Evolutionary conservation across 2,329 filamentous ascomycete species (phyloP), one percentile per base, ranked within the genome.

Genomic region (Arthroderma sp.): DNA sequence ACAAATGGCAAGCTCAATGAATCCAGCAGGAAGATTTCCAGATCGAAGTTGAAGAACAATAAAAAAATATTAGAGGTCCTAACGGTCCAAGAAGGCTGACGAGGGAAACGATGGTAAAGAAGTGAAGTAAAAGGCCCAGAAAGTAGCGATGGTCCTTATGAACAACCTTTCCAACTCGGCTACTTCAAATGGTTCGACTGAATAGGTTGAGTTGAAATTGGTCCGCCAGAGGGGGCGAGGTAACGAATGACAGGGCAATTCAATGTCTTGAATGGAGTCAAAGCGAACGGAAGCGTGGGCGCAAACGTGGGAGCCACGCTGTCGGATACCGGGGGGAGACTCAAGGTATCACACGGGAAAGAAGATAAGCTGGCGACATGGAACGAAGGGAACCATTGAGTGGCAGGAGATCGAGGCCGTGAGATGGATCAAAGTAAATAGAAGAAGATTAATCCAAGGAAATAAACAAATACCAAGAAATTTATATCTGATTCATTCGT

Each of bases 251-350:
- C 32, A 29, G 28, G 10, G 29, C 15, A 32, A 29, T 15, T 27
- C 9, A 38, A 27, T 5, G 22, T 8, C 22, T 34, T 33, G 30
- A 27, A 42, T 34, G 33, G 4, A 36, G 31, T 27, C 31, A 43
- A 47, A 46, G 47, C 42, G 48, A 47, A 43, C 48, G 48, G 36
- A 44, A 47, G 44, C 38, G 48, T 42, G 41, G 29, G 41, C 41
- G 32, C 41, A 28, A 28, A 34, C 36, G 34, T 42, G 27, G 15
- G 41, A 30, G 27, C 32, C 41, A 43, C 41, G 41, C 41, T 30
- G 37, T 36, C 37, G 32, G 29, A 29, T 28, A 30, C 29, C 8
- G 15, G 34, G 11, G 40, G 15, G 15, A 3, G 15, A 22, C 15
- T 22, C 15, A 22, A 22, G 15, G 15, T 22, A 22, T 22, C 15